phyloP scores from a whole-genome alignment of 495 filamentous ascomycete species.

The Bacidia rubella region DNA sequence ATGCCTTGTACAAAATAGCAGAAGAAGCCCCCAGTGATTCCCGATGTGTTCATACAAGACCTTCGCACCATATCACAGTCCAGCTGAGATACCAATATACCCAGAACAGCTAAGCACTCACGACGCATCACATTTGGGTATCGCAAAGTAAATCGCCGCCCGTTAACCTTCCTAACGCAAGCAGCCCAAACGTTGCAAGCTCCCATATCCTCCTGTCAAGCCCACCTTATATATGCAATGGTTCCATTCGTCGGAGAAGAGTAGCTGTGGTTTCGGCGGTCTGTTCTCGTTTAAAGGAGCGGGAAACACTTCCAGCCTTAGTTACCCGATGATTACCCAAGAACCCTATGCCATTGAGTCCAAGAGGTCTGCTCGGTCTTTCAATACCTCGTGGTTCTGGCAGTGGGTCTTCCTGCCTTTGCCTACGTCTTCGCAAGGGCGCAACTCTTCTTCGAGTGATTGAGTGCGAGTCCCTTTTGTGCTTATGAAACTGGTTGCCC shows the following conservation, averaged over 20 bases:
- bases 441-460: not conserved
- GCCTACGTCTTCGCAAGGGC: slow-evolving; percentile 1
- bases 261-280: not conserved
- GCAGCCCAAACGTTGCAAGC: too few relatives aligned
- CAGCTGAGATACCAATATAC: too few relatives aligned
- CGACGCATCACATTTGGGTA: too few relatives aligned
- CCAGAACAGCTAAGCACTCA: too few relatives aligned
- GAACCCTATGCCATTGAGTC: not conserved
- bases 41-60: too few relatives aligned
- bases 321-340: not conserved
- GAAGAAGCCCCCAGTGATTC: too few relatives aligned
- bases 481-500: slow-evolving; percentile 6
- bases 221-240: not conserved
- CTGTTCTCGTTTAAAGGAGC: not conserved
- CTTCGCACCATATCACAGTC: too few relatives aligned
- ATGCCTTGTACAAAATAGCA: too few relatives aligned
- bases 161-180: too few relatives aligned
- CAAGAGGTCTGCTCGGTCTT: not conserved
- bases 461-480: slow-evolving; percentile 1
- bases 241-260: not conserved
- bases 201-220: not conserved
- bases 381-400: not conserved
- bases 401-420: not conserved
- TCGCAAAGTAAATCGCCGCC: too few relatives aligned
- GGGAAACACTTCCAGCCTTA: not conserved